These are phyloP conservation scores for Macrolepiota fuliginosa DNA, from an alignment of 768 basidiomycete genomes.

Conservation along the genomic window DNA sequence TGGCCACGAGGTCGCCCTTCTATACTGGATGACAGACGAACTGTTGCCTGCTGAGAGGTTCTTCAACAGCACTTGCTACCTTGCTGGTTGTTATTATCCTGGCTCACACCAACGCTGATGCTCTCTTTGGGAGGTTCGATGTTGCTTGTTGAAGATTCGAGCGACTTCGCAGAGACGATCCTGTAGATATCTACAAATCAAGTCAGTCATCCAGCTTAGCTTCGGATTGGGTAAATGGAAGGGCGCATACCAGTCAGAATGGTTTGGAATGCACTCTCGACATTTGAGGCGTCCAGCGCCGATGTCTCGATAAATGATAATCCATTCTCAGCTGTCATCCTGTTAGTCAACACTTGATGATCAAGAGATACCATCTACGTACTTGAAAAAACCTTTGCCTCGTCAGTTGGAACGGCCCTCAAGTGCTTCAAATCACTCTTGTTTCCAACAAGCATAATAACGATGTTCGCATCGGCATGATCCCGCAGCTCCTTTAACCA, in stretches of 20 bases:
- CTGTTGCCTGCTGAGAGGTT: not conserved
- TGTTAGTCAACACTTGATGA: slow-evolving; percentile 7
- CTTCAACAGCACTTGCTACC: slow-evolving; percentile 63
- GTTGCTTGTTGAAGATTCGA: slow-evolving; percentile 80
- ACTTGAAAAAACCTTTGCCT: slow-evolving; percentile 92
- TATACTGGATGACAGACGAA: not conserved
- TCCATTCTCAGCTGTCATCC: slow-evolving; percentile 73
- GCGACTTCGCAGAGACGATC: slow-evolving; percentile 93
- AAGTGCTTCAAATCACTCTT: slow-evolving; percentile 99
- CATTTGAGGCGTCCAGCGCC: slow-evolving; percentile 98
- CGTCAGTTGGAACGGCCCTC: slow-evolving; percentile 94
- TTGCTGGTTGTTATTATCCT: slow-evolving; percentile 55
- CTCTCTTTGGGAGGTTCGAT: slow-evolving; percentile 82
- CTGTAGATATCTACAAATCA: slow-evolving; percentile 83
- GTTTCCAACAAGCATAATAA: slow-evolving; percentile 96
- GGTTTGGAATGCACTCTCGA: slow-evolving; percentile 96
- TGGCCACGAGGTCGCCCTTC: slow-evolving; percentile 4
- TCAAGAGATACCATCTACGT: slow-evolving; percentile 26
- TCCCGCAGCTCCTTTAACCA: slow-evolving; percentile 98
- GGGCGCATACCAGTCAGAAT: slow-evolving; percentile 78
- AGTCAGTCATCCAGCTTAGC: slow-evolving; percentile 3
- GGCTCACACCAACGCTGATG: slow-evolving; percentile 79
- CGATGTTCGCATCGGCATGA: slow-evolving; percentile 91
- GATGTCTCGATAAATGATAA: slow-evolving; percentile 98
- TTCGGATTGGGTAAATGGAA: not conserved